Percentiles rank a stretch among this genome's conserved stretches.
These are phyloP conservation scores for Talaromyces ruber DNA, from an alignment of 495 filamentous ascomycete genomes.

Conservation along the genomic window DNA sequence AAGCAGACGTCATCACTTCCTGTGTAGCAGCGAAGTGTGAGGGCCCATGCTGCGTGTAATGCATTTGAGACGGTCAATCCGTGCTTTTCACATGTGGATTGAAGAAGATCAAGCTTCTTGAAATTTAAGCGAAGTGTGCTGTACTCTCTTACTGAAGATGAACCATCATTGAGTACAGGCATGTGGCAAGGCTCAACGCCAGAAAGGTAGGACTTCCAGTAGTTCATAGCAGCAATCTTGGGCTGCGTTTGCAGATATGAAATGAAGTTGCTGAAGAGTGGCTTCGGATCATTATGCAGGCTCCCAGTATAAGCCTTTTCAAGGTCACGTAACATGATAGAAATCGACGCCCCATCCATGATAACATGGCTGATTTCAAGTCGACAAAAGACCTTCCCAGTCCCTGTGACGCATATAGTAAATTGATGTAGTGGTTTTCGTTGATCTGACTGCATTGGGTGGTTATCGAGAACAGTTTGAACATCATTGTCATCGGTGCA, in stretches of 20 bases:
- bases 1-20: constrained; percentile 44
- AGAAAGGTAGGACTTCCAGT: constrained; percentile 44
- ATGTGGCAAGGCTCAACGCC: constrained; percentile 44
- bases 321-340: constrained; percentile 38
- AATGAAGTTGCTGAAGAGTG: constrained; percentile 49
- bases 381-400: constrained; percentile 34
- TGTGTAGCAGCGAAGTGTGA: constrained; percentile 41
- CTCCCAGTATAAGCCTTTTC: constrained; percentile 37
- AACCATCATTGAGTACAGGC: constrained; percentile 33
- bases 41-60: constrained; percentile 45
- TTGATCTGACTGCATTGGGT: constrained; percentile 26
- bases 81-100: constrained; percentile 34
- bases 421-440: constrained; percentile 35
- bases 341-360: constrained; percentile 42
- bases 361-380: constrained; percentile 50
- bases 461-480: constrained; percentile 21
- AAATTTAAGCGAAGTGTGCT: constrained; percentile 29
- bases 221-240: constrained; percentile 31
- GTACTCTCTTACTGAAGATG: constrained; percentile 13
- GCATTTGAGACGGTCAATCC: constrained; percentile 43
- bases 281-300: constrained; percentile 22
- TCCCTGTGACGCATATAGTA: constrained; percentile 34
- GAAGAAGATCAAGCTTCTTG: constrained; percentile 18
- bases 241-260: constrained; percentile 30
- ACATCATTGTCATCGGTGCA: constrained; percentile 27